Evolutionary conservation across 106 monocot species (phyloP).

Genomic region (Dioscorea zingiberensis): DNA sequence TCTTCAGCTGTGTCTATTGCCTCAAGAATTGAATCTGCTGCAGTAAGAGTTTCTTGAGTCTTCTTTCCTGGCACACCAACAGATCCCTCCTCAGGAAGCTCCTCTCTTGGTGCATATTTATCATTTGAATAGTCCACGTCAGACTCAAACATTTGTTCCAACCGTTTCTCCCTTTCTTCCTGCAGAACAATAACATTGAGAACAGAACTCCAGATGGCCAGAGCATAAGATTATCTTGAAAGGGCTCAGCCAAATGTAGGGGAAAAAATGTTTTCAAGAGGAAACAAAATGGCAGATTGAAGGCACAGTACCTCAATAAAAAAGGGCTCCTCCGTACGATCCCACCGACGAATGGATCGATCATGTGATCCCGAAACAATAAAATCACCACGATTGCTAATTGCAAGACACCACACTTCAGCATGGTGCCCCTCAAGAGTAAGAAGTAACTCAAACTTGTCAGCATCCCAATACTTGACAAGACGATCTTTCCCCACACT

Average conservation of each 20-base stretch:
- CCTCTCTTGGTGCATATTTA: slow-evolving; percentile 70
- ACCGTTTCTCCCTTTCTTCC: slow-evolving; percentile 93
- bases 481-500: slow-evolving; percentile 92
- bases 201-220: neutral
- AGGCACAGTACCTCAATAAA: slow-evolving; percentile 58
- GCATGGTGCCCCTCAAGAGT: slow-evolving; percentile 97
- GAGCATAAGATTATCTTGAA: neutral
- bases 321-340: slow-evolving; percentile 84
- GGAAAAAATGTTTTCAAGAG: neutral
- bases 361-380: slow-evolving; percentile 94
- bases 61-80: slow-evolving; percentile 77
- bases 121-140: slow-evolving; percentile 64
- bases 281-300: neutral
- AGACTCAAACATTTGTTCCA: slow-evolving; percentile 80
- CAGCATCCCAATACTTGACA: slow-evolving; percentile 98
- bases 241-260: too few species aligned
- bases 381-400: slow-evolving; percentile 87
- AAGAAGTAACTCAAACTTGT: slow-evolving; percentile 86
- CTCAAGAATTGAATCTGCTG: slow-evolving; percentile 81
- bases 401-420: slow-evolving; percentile 81
- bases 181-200: slow-evolving; percentile 19
- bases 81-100: slow-evolving; percentile 74
- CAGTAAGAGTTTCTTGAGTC: slow-evolving; percentile 74
- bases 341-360: slow-evolving; percentile 96
- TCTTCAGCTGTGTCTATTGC: slow-evolving; percentile 79